Evolutionary conservation across 148 eudicot genomes (phyloP), one percentile per base, ranked within the genome.

Genomic region (Silene uniflora): DNA sequence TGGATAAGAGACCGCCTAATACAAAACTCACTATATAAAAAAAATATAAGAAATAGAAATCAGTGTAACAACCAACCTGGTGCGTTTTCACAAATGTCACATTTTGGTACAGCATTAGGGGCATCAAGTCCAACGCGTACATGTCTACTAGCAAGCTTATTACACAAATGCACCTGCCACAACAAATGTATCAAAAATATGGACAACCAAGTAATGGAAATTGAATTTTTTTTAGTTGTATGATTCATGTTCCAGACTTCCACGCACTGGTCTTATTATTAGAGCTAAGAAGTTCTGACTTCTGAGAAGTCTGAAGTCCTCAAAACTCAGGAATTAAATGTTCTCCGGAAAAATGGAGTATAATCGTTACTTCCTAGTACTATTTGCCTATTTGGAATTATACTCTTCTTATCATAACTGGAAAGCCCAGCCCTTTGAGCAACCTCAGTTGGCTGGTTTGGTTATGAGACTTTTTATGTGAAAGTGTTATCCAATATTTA

Each of bases 1-100:
- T 49, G 55, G 55, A 49, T 49, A 49, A 49, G 16, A 49, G 55
- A 49, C 42, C 42, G 42, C 4, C 0, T 35, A 35, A 35, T 49
- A 49, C 16, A 12, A 12, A 8, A 49, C 55, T 49, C 16, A 49
- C 16, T 49, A 52, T 52, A 52, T 3, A 16, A 52, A 14, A 47
- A 14, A 49, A 52, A 39, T 39, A 39, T 39, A 6, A 39, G 44
- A 52, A 52, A 52, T 52, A 14, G 18, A 52, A 2, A 52, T 13
- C 56, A 52, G 18, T 13, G 23, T 54, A 47, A 35, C 71, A 60
- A 56, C 84, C 80, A 77, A 93, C 98, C 98, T 64, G 98, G 97
- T 69, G 92, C 95, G 82, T 87, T 91, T 86, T 93, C 98, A 72
- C 98, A 93, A 79, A 93, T 93, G 81, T 93, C 98, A 74, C 98